Base-by-base conservation (phyloP, 75 land plant genomes). In the Selaginella moellendorffii region DNA sequence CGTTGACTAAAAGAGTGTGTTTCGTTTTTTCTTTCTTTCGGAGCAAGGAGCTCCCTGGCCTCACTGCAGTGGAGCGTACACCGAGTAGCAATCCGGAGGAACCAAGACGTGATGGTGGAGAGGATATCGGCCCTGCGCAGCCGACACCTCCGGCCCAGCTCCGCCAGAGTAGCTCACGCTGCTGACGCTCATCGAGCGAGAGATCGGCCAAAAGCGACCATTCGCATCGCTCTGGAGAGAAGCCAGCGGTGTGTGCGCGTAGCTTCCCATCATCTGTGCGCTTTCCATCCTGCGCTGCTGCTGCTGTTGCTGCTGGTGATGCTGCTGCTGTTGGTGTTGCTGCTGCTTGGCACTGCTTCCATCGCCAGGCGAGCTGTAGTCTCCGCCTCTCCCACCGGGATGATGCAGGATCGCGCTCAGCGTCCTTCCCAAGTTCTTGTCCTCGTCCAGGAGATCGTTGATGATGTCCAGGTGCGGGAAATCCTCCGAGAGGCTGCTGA, bases 401-500 rank as follows among this genome's bases (percentile, higher is more conserved):
- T 36, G 46, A 36, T 36, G 46, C 14, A 36, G 14, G 14, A 5
- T 5, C 46, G 5, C 14, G 46, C 14, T 36, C 14, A 36, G 46
- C 5, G 10, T 36, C 14, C 46, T 36, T 36, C 79, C 80, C 22
- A 63, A 42, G 58, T 64, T 31, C 8, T 77, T 77, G 29, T 88
- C 99, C 27, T 95, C 99, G 29, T 89, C 91, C 24, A 95, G 74
- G 54, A 95, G 64, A 24, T 86, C 77, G 61, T 95, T 86, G 59
- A 95, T 95, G 31, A 95, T 85, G 66, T 95, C 99, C 26, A 89
- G 80, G 77, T 89, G 90, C 0, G 99, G 99, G 58, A 89, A 95
- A 27, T 86, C 99, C 46, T 95, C 96, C 27, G 71, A 62, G 60
- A 68, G 31, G 0, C 30, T 26, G 1, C 18, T 26, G 24, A 24